Conservation (phyloP, 257 asterid genomes). For the Hygrophila difformis region DNA sequence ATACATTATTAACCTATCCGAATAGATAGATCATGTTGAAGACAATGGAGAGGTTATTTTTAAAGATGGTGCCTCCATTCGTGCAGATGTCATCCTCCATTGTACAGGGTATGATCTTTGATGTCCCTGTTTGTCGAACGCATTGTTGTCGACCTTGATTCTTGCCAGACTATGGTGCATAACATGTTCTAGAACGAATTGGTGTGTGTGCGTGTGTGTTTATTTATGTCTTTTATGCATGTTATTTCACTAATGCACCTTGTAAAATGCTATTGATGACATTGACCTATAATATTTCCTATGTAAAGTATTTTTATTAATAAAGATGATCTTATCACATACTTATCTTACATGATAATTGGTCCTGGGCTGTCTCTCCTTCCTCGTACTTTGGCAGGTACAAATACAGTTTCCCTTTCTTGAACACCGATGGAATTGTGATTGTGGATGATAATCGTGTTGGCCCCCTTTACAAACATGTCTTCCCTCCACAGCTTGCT, state of each 20-base stretch:
- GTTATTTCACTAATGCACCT: too few species aligned
- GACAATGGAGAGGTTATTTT: slow-evolving; percentile 48
- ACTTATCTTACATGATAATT: too few species aligned
- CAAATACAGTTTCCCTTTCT: slow-evolving; percentile 39
- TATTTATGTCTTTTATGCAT: too few species aligned
- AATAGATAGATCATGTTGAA: slow-evolving; percentile 33
- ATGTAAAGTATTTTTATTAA: too few species aligned
- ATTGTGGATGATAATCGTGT: slow-evolving; percentile 36
- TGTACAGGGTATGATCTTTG: slow-evolving; percentile 41
- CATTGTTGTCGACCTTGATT: too few species aligned
- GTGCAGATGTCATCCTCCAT: slow-evolving; percentile 47
- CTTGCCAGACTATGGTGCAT: too few species aligned
- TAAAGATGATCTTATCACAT: too few species aligned
- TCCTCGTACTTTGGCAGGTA: slow-evolving; percentile 40
- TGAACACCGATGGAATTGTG: slow-evolving; percentile 46
- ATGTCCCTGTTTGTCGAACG: too few species aligned
- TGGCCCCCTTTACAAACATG: slow-evolving; percentile 44
- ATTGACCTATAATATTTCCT: too few species aligned
- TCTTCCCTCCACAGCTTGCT: slow-evolving; percentile 39
- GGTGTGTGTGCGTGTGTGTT: background rate
- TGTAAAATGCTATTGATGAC: too few species aligned
- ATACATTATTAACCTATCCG: too few species aligned
- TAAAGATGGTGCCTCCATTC: slow-evolving; percentile 38
- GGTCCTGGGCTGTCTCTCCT: too few species aligned
- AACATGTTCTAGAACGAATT: background rate